Base-by-base conservation (phyloP, 148 eudicot species). In the Persicaria maculosa region DNA sequence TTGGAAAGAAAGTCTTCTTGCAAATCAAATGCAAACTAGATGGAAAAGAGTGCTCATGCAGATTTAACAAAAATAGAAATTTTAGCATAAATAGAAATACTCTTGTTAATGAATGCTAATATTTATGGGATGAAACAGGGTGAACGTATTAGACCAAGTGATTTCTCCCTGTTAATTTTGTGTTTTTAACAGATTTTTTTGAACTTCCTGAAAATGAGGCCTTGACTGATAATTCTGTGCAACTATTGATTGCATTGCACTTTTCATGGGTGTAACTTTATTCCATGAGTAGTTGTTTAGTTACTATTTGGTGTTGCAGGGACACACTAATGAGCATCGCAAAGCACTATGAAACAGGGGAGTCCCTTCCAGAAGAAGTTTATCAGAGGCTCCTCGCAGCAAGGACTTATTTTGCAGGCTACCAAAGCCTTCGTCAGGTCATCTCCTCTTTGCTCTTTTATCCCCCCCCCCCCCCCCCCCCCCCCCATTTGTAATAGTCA, bases 321-420 rank as follows among this genome's bases (percentile, higher is more conserved):
- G 94, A 92, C 80, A 95, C 99, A 48, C 81, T 95, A 79, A 90
- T 95, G 97, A 87, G 97, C 75, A 88, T 95, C 47, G 97, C 97
- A 44, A 87, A 90, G 79, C 99, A 95, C 83, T 92, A 87, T 76
- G 97, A 92, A 89, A 87, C 85, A 72, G 97, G 93, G 64, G 97
- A 95, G 79, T 75, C 78, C 77, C 96, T 95, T 75, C 97, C 96
- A 65, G 99, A 95, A 75, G 97, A 84, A 36, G 86, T 95, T 69
- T 95, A 90, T 82, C 75, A 86, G 84, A 95, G 90, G 83, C 91
- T 95, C 76, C 90, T 92, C 77, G 97, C 97, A 7, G 97, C 99
- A 55, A 85, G 92, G 77, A 95, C 97, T 47, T 95, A 83, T 76
- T 91, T 93, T 82, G 97, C 99, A 44, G 99, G 99, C 79, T 85